These are phyloP conservation scores for Tolypocladium album DNA, from an alignment of 2,329 filamentous ascomycete species.

Conservation along the genomic window DNA sequence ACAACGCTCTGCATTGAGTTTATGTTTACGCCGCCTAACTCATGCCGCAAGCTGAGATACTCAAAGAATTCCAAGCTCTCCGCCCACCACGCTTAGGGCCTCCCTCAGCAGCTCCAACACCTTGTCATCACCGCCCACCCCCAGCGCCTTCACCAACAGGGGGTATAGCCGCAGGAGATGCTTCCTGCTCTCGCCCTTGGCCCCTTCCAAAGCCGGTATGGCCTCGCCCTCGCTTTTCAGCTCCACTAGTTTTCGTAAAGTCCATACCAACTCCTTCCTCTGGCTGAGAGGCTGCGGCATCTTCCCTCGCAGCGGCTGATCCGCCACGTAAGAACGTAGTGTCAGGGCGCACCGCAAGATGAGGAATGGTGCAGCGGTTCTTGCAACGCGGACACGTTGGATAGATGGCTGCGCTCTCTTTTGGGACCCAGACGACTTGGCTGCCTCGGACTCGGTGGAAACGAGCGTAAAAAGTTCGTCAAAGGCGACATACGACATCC, in stretches of 20 bases:
- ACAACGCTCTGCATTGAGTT: not conserved
- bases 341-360: conserved; percentile 73
- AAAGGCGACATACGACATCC: conserved; percentile 72
- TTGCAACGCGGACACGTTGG: conserved; percentile 52
- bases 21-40: too few relatives aligned
- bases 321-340: conserved; percentile 76
- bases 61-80: conserved; percentile 26
- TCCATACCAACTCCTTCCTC: conserved; percentile 64
- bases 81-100: conserved; percentile 52
- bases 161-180: conserved; percentile 77
- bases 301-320: conserved; percentile 78
- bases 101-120: conserved; percentile 46
- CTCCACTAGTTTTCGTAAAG: conserved; percentile 54
- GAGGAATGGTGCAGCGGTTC: conserved; percentile 68
- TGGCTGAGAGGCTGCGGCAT: conserved; percentile 84
- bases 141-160: conserved; percentile 55
- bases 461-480: conserved; percentile 68
- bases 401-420: conserved; percentile 12
- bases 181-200: conserved; percentile 51
- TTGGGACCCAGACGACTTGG: not conserved
- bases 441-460: conserved; percentile 22
- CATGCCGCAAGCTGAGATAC: not conserved
- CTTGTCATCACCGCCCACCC: conserved; percentile 46
- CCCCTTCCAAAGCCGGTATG: conserved; percentile 44
- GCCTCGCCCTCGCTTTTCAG: conserved; percentile 61